Conservation (phyloP, 2,329 filamentous ascomycete genomes). For the Sarocladiaceae sp. region DNA sequence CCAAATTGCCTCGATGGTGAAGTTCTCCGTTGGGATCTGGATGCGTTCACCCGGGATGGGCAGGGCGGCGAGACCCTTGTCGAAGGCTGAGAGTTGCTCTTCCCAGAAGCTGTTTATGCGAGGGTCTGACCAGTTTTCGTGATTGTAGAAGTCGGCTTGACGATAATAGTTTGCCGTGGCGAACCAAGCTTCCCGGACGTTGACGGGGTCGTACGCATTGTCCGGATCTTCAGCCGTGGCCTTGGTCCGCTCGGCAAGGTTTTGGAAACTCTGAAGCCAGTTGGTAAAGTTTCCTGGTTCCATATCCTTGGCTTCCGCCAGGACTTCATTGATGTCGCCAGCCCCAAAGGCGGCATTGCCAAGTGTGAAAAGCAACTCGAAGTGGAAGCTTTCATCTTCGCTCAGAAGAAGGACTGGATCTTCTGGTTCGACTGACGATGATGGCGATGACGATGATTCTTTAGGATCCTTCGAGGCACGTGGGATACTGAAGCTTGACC, state of each 20-base stretch:
- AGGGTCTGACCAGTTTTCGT: conserved; percentile 28
- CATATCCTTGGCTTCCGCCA: conserved; percentile 20
- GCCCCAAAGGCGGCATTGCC: conserved; percentile 10
- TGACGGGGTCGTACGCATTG: conserved; percentile 12
- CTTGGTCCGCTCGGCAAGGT: conserved; percentile 11
- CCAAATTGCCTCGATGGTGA: conserved; percentile 30
- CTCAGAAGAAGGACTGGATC: conserved; percentile 13
- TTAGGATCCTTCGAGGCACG: conserved; percentile 5
- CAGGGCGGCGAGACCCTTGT: conserved; percentile 27
- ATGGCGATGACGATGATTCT: conserved; percentile 11
- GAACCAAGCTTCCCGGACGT: conserved; percentile 20
- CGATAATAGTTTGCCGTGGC: conserved; percentile 31
- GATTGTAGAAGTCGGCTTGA: conserved; percentile 29
- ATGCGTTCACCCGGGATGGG: conserved; percentile 15
- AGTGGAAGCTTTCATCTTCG: conserved; percentile 14
- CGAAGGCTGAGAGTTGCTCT: conserved; percentile 25
- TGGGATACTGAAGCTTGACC: conserved; percentile 12
- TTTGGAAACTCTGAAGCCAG: conserved; percentile 11
- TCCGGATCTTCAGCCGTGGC: conserved; percentile 10
- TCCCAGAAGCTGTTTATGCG: conserved; percentile 27
- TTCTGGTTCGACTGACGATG: conserved; percentile 10
- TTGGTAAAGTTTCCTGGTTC: conserved; percentile 13
- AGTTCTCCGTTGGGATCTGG: conserved; percentile 19
- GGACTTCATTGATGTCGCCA: conserved; percentile 13
- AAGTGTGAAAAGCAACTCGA: conserved; percentile 13